Conservation (phyloP, 2,329 filamentous ascomycete genomes). For the Claviceps sp. region DNA sequence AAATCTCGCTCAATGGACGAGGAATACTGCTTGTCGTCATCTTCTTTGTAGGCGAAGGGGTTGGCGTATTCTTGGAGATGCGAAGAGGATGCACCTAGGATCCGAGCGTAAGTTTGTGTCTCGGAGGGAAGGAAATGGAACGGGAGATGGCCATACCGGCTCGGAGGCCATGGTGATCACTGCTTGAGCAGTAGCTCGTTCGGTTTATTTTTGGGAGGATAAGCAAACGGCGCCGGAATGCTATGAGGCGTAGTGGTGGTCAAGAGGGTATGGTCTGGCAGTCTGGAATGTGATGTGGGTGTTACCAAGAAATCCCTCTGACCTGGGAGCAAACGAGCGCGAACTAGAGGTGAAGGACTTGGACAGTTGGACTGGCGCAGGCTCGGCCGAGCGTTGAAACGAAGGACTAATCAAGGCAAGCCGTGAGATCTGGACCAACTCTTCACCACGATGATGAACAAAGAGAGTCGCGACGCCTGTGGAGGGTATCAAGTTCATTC, state of each 20-base stretch:
- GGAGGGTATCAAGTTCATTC: neutral
- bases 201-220: constrained; percentile 5
- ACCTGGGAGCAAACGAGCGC: neutral
- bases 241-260: constrained; percentile 12
- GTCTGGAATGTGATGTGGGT: constrained; percentile 17
- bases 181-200: constrained; percentile 9
- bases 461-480: neutral
- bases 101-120: constrained; percentile 6
- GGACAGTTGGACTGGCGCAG: neutral
- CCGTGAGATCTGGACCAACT: neutral
- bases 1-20: constrained; percentile 79
- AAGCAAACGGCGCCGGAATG: constrained; percentile 14
- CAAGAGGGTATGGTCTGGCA: constrained; percentile 2
- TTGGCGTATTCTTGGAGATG: constrained; percentile 56
- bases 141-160: constrained; percentile 20
- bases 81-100: constrained; percentile 61
- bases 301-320: neutral
- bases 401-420: neutral
- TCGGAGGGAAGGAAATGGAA: constrained; percentile 2
- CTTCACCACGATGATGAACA: neutral
- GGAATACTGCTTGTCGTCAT: constrained; percentile 43
- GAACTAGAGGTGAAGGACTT: neutral
- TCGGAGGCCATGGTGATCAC: constrained; percentile 23
- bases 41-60: constrained; percentile 50
- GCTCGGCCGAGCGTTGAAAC: neutral